A percentile compares a stretch with the other conserved stretches of the same genome.
These are phyloP conservation scores for Vanrija sp. DNA, from an alignment of 1,284 basidiomycete species.

Conservation along the genomic window DNA sequence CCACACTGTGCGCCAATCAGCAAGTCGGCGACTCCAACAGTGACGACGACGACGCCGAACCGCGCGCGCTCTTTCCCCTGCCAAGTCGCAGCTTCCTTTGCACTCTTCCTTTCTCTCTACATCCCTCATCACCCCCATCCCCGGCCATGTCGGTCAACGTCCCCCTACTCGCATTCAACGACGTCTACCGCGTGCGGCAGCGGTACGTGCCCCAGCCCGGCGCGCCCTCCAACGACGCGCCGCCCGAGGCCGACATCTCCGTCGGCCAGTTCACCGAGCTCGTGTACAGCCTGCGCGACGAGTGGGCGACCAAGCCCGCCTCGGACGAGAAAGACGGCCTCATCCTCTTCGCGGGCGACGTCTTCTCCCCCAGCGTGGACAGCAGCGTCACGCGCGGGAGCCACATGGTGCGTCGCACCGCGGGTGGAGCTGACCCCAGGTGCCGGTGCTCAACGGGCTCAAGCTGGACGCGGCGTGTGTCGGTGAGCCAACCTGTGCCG, in stretches of 20 bases:
- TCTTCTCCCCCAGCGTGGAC: conserved; percentile 80
- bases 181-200: conserved; percentile 57
- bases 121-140: neutral
- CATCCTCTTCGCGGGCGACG: conserved; percentile 80
- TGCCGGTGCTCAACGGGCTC: conserved; percentile 68
- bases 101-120: neutral
- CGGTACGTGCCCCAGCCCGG: conserved; percentile 48
- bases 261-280: conserved; percentile 52
- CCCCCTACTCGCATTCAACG: conserved; percentile 48
- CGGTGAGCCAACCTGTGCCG: conserved; percentile 24
- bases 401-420: conserved; percentile 66
- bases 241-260: conserved; percentile 29
- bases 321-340: conserved; percentile 63
- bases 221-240: conserved; percentile 13
- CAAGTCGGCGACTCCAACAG: too few relatives aligned
- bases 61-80: neutral
- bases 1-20: too few relatives aligned
- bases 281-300: conserved; percentile 31
- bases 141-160: conserved; percentile 22
- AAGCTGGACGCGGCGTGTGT: conserved; percentile 44
- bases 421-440: conserved; percentile 46
- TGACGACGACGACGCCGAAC: neutral
- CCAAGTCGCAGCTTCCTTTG: neutral
- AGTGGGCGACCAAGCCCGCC: conserved; percentile 30
- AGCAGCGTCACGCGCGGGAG: conserved; percentile 82